Percentiles rank a stretch among this genome's conserved stretches.
phyloP scores from a whole-genome alignment of 1,284 basidiomycete genomes.

The Tylopilus sp. region DNA sequence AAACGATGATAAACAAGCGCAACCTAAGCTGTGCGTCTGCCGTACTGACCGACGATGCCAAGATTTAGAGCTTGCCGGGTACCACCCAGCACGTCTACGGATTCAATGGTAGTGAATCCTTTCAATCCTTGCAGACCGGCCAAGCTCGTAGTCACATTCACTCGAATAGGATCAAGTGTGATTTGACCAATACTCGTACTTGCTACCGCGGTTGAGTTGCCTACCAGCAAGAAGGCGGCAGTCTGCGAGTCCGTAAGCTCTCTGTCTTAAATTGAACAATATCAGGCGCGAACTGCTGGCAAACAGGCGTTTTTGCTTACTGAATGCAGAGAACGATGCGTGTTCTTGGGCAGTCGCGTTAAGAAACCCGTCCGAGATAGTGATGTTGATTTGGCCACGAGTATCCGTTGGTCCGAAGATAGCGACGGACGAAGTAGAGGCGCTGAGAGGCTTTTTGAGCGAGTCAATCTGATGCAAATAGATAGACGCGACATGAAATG shows the following conservation, averaged over 20 bases:
- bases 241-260: constrained; percentile 46
- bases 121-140: constrained; percentile 63
- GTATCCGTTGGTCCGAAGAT: constrained; percentile 56
- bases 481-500: constrained; percentile 16
- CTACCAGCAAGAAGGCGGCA: constrained; percentile 58
- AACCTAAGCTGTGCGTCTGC: neutral
- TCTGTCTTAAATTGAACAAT: constrained; percentile 38
- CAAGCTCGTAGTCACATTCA: constrained; percentile 68
- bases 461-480: constrained; percentile 12
- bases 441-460: constrained; percentile 49
- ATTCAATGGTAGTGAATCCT: constrained; percentile 53
- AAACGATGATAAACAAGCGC: neutral
- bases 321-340: constrained; percentile 54
- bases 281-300: neutral
- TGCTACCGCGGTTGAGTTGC: constrained; percentile 62
- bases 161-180: constrained; percentile 69
- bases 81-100: constrained; percentile 71
- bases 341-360: constrained; percentile 49
- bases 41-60: constrained; percentile 48
- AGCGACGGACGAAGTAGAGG: constrained; percentile 53
- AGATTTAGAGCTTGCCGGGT: constrained; percentile 59
- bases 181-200: constrained; percentile 67
- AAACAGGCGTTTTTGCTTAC: constrained; percentile 34
- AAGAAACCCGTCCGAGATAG: constrained; percentile 55
- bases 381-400: constrained; percentile 63